Percentiles rank a stretch among this genome's conserved stretches.
Conservation (phyloP, 345 rosid genomes). For the Noccaea caerulescens region DNA sequence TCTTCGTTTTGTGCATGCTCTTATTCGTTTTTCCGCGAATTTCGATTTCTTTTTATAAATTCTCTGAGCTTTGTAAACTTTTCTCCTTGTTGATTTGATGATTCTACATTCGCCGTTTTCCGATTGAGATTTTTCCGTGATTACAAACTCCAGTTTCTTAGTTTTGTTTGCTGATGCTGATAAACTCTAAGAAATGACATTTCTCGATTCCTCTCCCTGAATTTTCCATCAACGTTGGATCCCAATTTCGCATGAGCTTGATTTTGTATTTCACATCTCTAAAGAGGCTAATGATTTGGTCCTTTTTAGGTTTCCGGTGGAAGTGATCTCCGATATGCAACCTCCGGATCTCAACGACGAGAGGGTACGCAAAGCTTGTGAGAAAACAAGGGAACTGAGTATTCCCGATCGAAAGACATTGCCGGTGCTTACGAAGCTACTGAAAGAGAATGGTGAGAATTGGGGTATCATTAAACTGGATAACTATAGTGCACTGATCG, state of each 20-base stretch:
- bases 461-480: conserved; percentile 71
- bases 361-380: conserved; percentile 44
- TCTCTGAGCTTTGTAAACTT: not conserved
- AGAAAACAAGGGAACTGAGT: conserved; percentile 51
- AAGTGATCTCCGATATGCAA: conserved; percentile 5
- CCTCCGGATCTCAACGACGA: not conserved
- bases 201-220: not conserved
- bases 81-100: not conserved
- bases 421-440: conserved; percentile 52
- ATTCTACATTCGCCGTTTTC: conserved; percentile 15
- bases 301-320: conserved; percentile 13
- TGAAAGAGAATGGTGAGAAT: conserved; percentile 46
- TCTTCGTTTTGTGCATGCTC: conserved; percentile 1
- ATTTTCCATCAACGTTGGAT: not conserved
- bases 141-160: not conserved
- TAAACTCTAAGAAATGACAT: not conserved
- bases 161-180: not conserved
- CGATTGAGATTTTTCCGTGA: not conserved
- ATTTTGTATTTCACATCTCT: not conserved
- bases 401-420: conserved; percentile 53
- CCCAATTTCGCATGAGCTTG: not conserved
- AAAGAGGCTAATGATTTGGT: not conserved
- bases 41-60: not conserved
- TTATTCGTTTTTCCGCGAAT: not conserved
- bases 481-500: conserved; percentile 56